Conservation (phyloP, 495 filamentous ascomycete species). For the Beverwykella pulmonaria region DNA sequence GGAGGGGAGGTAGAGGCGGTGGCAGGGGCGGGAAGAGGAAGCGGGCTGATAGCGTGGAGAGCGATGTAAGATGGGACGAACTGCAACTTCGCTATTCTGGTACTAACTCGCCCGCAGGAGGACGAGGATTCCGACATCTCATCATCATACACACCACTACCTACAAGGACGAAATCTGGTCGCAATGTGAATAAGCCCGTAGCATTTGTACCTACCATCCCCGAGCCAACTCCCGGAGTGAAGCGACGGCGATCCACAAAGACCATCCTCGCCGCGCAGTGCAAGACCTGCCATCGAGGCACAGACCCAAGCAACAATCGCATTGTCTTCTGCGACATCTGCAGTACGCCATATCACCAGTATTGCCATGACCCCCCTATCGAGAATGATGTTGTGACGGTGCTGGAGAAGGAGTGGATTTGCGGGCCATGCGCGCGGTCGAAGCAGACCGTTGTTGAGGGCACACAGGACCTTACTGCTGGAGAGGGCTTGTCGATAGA, state of each 20-base stretch:
- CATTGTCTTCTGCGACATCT: conserved; percentile 95
- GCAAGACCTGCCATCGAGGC: conserved; percentile 77
- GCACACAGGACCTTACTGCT: conserved; percentile 41
- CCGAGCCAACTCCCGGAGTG: conserved; percentile 41
- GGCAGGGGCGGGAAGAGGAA: conserved; percentile 49
- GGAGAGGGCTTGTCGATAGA: conserved; percentile 49
- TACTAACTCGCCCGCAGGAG: conserved; percentile 19
- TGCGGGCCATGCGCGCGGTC: conserved; percentile 64
- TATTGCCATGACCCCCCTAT: conserved; percentile 86
- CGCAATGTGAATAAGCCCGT: conserved; percentile 76
- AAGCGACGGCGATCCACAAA: conserved; percentile 53
- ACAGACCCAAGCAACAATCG: conserved; percentile 74
- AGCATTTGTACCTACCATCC: conserved; percentile 65
- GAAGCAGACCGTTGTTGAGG: conserved; percentile 32
- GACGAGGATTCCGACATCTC: conserved; percentile 52
- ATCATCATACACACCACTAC: conserved; percentile 55
- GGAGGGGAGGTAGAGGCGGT: conserved; percentile 41
- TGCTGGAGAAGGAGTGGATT: conserved; percentile 74
- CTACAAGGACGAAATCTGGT: conserved; percentile 79
- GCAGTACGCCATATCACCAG: conserved; percentile 88
- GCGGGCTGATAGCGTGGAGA: conserved; percentile 40
- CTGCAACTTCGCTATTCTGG: not conserved
- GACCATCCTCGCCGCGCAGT: conserved; percentile 55
- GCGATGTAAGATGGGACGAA: conserved; percentile 21
- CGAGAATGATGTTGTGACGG: conserved; percentile 64